Conservation (phyloP, 1,139 yeast genomes). For the Scheffersomyces segobiensis region DNA sequence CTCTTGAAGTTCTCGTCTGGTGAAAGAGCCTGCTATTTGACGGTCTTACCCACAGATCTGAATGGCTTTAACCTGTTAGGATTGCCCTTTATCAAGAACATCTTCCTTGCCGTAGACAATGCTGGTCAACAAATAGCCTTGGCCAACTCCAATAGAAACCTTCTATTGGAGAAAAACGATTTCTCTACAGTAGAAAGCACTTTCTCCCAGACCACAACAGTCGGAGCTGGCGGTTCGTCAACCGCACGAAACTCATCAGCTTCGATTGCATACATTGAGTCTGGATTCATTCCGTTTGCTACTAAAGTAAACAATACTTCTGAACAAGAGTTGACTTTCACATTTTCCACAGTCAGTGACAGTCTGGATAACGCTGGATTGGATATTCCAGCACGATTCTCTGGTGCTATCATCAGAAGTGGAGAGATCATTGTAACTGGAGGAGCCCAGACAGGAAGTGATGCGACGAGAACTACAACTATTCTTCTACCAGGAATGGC, state of each 20-base stretch:
- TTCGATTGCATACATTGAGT: slow-evolving; percentile 30
- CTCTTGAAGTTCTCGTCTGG: slow-evolving; percentile 54
- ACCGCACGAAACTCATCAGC: slow-evolving; percentile 4
- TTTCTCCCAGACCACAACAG: slow-evolving; percentile 4
- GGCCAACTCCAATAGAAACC: slow-evolving; percentile 39
- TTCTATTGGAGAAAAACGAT: slow-evolving; percentile 1
- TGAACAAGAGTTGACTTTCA: slow-evolving; percentile 24
- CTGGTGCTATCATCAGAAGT: slow-evolving; percentile 32
- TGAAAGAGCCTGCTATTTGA: slow-evolving; percentile 59
- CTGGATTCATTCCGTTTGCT: slow-evolving; percentile 55
- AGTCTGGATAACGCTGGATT: slow-evolving; percentile 15
- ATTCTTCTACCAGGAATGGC: slow-evolving; percentile 5
- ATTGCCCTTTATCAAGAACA: slow-evolving; percentile 53
- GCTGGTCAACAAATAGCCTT: slow-evolving; percentile 60
- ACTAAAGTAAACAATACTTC: slow-evolving; percentile 28
- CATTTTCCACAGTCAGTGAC: slow-evolving; percentile 17
- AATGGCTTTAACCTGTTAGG: slow-evolving; percentile 64
- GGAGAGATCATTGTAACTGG: slow-evolving; percentile 31
- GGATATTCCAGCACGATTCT: slow-evolving; percentile 36
- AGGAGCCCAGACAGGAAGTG: not conserved
- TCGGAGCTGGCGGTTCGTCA: slow-evolving; percentile 1
- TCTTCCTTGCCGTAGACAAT: slow-evolving; percentile 68
- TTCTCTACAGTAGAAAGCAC: slow-evolving; percentile 1
- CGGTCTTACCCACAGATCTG: slow-evolving; percentile 50
- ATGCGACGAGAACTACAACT: not conserved